phyloP scores from a whole-genome alignment of 73 alveolate species.

The Blepharisma japonicum region DNA sequence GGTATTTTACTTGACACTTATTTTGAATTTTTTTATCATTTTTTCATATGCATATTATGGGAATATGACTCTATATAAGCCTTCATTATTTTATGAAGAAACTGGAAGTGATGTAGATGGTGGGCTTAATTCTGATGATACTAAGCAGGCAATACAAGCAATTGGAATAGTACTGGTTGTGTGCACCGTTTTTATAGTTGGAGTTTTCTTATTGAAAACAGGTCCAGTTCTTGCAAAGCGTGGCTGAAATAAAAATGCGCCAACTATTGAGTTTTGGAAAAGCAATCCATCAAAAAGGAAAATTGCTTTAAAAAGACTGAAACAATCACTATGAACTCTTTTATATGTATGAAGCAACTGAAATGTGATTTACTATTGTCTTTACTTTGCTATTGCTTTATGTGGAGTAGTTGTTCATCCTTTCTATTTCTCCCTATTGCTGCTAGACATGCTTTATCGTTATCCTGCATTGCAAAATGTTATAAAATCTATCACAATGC shows the following conservation, averaged over 20 bases:
- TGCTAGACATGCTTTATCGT: slow-evolving; percentile 50
- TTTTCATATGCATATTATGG: not conserved
- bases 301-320: not conserved
- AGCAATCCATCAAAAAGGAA: not conserved
- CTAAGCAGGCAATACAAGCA: not conserved
- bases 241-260: slow-evolving; percentile 42
- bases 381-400: slow-evolving; percentile 44
- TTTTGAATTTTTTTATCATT: not conserved
- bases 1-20: not conserved
- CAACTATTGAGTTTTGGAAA: not conserved
- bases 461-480: slow-evolving; percentile 56
- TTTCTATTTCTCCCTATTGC: slow-evolving; percentile 52
- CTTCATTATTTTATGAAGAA: not conserved
- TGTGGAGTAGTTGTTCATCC: slow-evolving; percentile 53
- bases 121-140: too few relatives aligned
- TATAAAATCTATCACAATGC: slow-evolving; percentile 52
- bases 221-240: slow-evolving; percentile 54
- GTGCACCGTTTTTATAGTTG: slow-evolving; percentile 41
- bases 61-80: not conserved
- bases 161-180: slow-evolving; percentile 52
- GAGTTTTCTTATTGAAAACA: slow-evolving; percentile 43
- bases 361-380: slow-evolving; percentile 44
- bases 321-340: slow-evolving; percentile 35
- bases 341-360: slow-evolving; percentile 40
- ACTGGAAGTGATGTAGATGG: not conserved